Conservation (phyloP, 768 basidiomycete species). For the Dendrothele bispora region DNA sequence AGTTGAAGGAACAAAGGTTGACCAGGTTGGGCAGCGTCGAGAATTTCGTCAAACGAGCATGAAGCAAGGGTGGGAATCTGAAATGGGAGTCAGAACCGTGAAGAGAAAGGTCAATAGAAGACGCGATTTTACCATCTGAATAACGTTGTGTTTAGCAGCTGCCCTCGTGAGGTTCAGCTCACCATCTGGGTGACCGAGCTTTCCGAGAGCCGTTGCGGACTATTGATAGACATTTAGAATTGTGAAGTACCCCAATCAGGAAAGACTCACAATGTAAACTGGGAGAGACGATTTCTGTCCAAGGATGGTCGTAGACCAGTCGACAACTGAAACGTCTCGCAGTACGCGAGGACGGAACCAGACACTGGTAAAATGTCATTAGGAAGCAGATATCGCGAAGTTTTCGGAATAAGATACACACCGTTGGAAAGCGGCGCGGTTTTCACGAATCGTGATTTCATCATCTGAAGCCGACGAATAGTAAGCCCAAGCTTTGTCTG, state of each 20-base stretch:
- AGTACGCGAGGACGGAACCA: slow-evolving; percentile 92
- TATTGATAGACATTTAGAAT: slow-evolving; percentile 19
- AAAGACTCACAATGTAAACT: slow-evolving; percentile 65
- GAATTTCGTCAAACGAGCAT: slow-evolving; percentile 93
- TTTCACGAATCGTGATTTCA: slow-evolving; percentile 88
- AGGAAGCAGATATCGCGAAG: background rate
- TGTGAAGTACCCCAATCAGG: background rate
- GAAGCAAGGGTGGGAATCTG: slow-evolving; percentile 95
- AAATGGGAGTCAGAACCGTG: background rate
- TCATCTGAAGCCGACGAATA: slow-evolving; percentile 96
- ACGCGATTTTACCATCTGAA: slow-evolving; percentile 60
- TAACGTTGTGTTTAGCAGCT: slow-evolving; percentile 75
- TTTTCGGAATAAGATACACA: slow-evolving; percentile 18
- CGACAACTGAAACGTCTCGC: slow-evolving; percentile 79
- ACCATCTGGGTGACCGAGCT: slow-evolving; percentile 94
- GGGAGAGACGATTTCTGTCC: slow-evolving; percentile 77
- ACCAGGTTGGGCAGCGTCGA: slow-evolving; percentile 78
- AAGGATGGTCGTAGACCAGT: slow-evolving; percentile 82
- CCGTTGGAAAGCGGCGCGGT: slow-evolving; percentile 91
- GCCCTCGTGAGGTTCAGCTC: slow-evolving; percentile 90
- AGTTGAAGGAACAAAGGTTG: slow-evolving; percentile 89
- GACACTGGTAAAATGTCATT: slow-evolving; percentile 39
- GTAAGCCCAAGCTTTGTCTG: slow-evolving; percentile 93
- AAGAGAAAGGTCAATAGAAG: background rate
- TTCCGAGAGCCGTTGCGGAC: slow-evolving; percentile 85